phyloP scores from a whole-genome alignment of 495 filamentous ascomycete genomes.

The Hypoxylon rickii region DNA sequence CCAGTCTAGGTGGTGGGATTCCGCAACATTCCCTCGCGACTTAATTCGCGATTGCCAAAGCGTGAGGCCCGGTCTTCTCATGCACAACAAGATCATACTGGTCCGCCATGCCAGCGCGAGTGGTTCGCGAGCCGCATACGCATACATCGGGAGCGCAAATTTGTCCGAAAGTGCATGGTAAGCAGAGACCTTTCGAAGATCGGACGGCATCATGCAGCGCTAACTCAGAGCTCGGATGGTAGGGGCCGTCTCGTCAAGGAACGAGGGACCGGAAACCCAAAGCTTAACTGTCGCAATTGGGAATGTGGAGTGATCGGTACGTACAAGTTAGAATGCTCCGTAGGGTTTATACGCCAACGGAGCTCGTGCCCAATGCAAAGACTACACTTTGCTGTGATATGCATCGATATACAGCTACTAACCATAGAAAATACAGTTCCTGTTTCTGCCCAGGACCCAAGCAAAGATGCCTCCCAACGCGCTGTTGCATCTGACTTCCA shows the following conservation, averaged over 20 bases:
- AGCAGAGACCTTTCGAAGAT: constrained; percentile 31
- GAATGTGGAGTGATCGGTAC: constrained; percentile 81
- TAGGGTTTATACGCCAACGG: neutral
- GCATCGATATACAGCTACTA: no score
- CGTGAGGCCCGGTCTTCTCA: constrained; percentile 67
- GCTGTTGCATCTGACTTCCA: constrained; percentile 59
- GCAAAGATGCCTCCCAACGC: constrained; percentile 2
- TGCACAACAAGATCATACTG: constrained; percentile 88
- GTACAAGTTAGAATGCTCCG: constrained; percentile 1
- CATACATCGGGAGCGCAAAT: constrained; percentile 92
- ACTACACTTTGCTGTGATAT: neutral
- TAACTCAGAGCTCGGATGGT: constrained; percentile 7
- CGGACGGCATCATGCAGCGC: neutral
- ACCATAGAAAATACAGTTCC: constrained; percentile 12
- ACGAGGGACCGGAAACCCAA: constrained; percentile 61
- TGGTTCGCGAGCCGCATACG: constrained; percentile 58
- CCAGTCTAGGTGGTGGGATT: constrained; percentile 67
- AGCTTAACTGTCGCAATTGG: constrained; percentile 90
- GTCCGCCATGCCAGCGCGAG: constrained; percentile 50
- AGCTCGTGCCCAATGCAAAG: neutral
- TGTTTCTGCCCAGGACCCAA: constrained; percentile 3
- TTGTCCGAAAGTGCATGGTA: constrained; percentile 91
- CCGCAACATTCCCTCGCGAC: constrained; percentile 66
- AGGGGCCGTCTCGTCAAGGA: constrained; percentile 78
- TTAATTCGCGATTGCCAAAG: constrained; percentile 77